A percentile compares a stretch with the other conserved stretches of the same genome.
phyloP scores from a whole-genome alignment of 2,329 filamentous ascomycete species.

The Apiospora saccharicola region DNA sequence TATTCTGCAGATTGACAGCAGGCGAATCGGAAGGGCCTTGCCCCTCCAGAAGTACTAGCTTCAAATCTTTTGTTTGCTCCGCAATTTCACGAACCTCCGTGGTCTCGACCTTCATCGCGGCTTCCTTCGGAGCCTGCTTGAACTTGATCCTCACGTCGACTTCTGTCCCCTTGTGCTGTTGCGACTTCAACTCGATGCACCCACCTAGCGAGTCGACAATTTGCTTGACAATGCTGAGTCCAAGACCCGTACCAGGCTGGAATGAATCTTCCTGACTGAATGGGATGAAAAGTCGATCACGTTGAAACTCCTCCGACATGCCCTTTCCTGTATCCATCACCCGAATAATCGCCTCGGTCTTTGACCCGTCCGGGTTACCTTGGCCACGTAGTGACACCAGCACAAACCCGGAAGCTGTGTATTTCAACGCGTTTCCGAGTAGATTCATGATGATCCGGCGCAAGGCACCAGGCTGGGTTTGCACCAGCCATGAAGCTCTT shows the following conservation, averaged over 20 bases:
- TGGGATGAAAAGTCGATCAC: conserved; percentile 65
- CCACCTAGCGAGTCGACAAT: conserved; percentile 68
- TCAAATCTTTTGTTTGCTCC: conserved; percentile 30
- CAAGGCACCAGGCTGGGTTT: conserved; percentile 58
- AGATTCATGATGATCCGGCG: conserved; percentile 69
- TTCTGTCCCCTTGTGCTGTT: conserved; percentile 61
- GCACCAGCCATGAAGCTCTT: conserved; percentile 57
- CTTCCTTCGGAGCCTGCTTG: conserved; percentile 27
- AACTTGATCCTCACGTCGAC: conserved; percentile 58
- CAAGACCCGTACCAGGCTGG: conserved; percentile 67
- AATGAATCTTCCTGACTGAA: conserved; percentile 70
- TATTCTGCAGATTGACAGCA: conserved; percentile 29
- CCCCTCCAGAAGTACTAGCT: conserved; percentile 34
- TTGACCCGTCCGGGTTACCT: conserved; percentile 28
- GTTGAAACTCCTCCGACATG: conserved; percentile 68
- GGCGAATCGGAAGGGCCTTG: conserved; percentile 20
- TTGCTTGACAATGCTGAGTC: conserved; percentile 67
- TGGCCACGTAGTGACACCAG: conserved; percentile 44
- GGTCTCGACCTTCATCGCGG: conserved; percentile 30
- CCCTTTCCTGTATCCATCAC: conserved; percentile 71
- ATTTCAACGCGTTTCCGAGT: conserved; percentile 69
- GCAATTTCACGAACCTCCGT: conserved; percentile 10
- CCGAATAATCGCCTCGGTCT: conserved; percentile 46
- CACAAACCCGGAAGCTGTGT: conserved; percentile 61
- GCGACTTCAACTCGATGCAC: conserved; percentile 62